Evolutionary conservation across 2,329 filamentous ascomycete species (phyloP).

Genomic region (Arachnopeziza araneosa): DNA sequence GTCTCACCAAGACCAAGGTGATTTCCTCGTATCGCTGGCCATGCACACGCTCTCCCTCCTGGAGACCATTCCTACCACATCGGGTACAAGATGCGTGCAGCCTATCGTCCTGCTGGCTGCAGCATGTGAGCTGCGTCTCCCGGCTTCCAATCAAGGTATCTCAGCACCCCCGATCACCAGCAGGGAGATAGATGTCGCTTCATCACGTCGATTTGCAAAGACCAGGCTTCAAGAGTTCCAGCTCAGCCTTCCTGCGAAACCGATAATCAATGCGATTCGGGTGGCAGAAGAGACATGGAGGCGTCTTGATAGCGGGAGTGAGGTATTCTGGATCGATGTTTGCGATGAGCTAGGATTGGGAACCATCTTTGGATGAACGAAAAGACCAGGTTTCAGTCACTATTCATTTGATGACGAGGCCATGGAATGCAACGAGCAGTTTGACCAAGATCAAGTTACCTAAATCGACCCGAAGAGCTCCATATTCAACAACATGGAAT

Average conservation of each 20-base stretch:
- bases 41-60: constrained; percentile 25
- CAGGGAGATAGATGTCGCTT: constrained; percentile 24
- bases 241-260: constrained; percentile 25
- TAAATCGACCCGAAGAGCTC: too few relatives aligned
- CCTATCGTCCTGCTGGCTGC: constrained; percentile 25
- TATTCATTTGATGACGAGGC: not conserved
- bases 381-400: not conserved
- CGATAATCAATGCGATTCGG: constrained; percentile 18
- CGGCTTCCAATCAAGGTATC: constrained; percentile 6
- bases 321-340: constrained; percentile 26
- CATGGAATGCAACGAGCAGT: not conserved
- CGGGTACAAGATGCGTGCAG: constrained; percentile 26
- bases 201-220: constrained; percentile 21
- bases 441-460: too few relatives aligned
- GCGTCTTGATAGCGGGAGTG: constrained; percentile 19
- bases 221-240: constrained; percentile 25
- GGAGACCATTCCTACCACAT: constrained; percentile 20
- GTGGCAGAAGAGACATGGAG: constrained; percentile 26
- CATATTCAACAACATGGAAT: too few relatives aligned
- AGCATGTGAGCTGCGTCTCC: constrained; percentile 22
- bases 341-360: constrained; percentile 21
- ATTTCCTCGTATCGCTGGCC: constrained; percentile 25
- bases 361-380: constrained; percentile 22
- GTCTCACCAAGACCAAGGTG: constrained; percentile 14
- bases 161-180: constrained; percentile 15